phyloP scores from a whole-genome alignment of 192 early-diverging fungal genomes.

The Glomus cerebriforme region DNA sequence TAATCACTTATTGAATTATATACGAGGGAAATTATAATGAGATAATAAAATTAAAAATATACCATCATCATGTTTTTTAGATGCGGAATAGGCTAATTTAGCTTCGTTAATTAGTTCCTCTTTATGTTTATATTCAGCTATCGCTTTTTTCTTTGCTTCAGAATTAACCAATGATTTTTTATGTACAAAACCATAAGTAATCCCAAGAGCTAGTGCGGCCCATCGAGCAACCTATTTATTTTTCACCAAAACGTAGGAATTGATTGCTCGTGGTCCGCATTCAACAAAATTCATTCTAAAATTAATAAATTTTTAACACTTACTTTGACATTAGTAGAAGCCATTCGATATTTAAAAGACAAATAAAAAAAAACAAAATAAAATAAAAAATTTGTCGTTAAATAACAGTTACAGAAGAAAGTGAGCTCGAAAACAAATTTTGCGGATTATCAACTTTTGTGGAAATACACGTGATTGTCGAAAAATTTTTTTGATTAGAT shows the following conservation, averaged over 20 bases:
- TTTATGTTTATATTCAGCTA: slow-evolving; percentile 19
- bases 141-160: slow-evolving; percentile 12
- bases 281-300: background rate
- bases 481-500: no score
- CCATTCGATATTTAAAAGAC: background rate
- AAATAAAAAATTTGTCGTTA: background rate
- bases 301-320: background rate
- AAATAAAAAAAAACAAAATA: background rate
- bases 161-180: background rate
- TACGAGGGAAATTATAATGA: background rate
- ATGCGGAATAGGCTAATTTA: slow-evolving; percentile 23
- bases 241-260: background rate
- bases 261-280: background rate
- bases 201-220: slow-evolving; percentile 16
- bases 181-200: slow-evolving; percentile 20
- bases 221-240: slow-evolving; percentile 27
- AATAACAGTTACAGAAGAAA: no score
- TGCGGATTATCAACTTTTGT: no score
- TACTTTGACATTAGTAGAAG: background rate
- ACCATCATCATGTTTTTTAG: background rate
- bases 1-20: no score
- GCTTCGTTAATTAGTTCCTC: slow-evolving; percentile 29
- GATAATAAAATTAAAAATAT: slow-evolving; percentile 9
- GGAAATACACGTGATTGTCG: no score
- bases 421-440: no score